phyloP scores from a whole-genome alignment of 768 basidiomycete genomes.

The Kwoniella shandongensis region DNA sequence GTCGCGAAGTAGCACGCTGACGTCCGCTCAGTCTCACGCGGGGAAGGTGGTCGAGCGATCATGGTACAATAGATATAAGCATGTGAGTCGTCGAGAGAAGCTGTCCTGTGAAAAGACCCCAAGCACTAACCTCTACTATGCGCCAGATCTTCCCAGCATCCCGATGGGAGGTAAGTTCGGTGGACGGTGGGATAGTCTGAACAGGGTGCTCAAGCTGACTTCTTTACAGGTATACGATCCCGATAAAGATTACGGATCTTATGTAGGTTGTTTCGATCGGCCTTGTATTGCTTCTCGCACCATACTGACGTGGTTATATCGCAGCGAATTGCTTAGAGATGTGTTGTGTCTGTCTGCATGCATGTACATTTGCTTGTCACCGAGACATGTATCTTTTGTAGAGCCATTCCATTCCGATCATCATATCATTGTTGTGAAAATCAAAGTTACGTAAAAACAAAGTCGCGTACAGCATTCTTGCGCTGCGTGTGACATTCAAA shows the following conservation, averaged over 20 bases:
- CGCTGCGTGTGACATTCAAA: no score
- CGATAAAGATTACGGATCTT: constrained; percentile 88
- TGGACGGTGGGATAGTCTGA: neutral
- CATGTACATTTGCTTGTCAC: no score
- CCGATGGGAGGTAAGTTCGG: constrained; percentile 69
- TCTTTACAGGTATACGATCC: constrained; percentile 75
- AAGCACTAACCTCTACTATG: neutral
- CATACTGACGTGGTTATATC: no score
- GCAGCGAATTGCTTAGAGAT: no score
- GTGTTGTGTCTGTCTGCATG: no score
- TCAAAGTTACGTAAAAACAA: no score
- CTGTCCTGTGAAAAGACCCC: no score
- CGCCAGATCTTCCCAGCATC: constrained; percentile 87
- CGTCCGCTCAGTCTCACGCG: constrained; percentile 64
- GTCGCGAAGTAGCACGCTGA: neutral
- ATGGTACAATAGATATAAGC: constrained; percentile 94
- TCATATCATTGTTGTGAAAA: no score
- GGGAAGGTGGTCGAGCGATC: constrained; percentile 97
- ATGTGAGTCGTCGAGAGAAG: constrained; percentile 26
- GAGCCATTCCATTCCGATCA: no score
- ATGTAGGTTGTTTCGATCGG: constrained; percentile 50
- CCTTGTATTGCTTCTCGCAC: no score
- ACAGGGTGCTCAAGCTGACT: neutral
- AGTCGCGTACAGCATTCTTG: no score
- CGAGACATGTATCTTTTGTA: no score